phyloP scores from a whole-genome alignment of 805 yeast genomes.

The Starmerella kuoi region DNA sequence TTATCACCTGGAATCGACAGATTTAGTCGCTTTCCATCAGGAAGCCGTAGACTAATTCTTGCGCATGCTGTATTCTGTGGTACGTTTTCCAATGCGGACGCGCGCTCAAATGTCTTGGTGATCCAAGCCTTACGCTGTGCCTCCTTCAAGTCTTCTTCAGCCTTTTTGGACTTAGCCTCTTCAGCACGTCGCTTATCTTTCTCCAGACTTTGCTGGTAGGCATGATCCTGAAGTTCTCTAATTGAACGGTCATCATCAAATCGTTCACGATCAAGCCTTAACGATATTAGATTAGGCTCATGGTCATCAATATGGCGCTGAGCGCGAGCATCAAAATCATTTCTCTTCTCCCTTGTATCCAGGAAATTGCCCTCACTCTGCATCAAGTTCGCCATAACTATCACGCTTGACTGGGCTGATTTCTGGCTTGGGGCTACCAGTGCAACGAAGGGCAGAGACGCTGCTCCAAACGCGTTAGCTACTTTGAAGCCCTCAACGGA shows the following conservation, averaged over 20 bases:
- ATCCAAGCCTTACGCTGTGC: constrained; percentile 22
- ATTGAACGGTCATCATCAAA: constrained; percentile 44
- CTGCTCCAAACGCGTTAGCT: constrained; percentile 57
- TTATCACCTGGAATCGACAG: constrained; percentile 37
- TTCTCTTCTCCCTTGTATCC: constrained; percentile 24
- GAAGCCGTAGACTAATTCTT: constrained; percentile 57
- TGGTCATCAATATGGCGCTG: constrained; percentile 42
- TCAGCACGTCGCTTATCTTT: constrained; percentile 41
- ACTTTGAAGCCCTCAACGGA: constrained; percentile 75
- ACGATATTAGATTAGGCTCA: constrained; percentile 45
- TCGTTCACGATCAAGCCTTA: constrained; percentile 54
- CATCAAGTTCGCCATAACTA: constrained; percentile 49
- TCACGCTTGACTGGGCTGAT: constrained; percentile 28
- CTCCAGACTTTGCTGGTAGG: constrained; percentile 58
- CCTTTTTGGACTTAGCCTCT: constrained; percentile 30
- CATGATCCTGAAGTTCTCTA: constrained; percentile 61
- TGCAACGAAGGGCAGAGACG: constrained; percentile 73
- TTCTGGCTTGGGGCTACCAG: constrained; percentile 54
- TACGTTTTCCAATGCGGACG: constrained; percentile 25
- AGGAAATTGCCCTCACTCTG: constrained; percentile 33
- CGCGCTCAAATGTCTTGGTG: constrained; percentile 25
- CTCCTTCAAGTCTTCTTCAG: constrained; percentile 17
- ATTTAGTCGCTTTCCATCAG: constrained; percentile 47
- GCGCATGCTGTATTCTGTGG: constrained; percentile 25
- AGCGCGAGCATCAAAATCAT: constrained; percentile 35